These are phyloP conservation scores for Asterochloris erici DNA, from an alignment of 139 green algal genomes.

Conservation along the genomic window DNA sequence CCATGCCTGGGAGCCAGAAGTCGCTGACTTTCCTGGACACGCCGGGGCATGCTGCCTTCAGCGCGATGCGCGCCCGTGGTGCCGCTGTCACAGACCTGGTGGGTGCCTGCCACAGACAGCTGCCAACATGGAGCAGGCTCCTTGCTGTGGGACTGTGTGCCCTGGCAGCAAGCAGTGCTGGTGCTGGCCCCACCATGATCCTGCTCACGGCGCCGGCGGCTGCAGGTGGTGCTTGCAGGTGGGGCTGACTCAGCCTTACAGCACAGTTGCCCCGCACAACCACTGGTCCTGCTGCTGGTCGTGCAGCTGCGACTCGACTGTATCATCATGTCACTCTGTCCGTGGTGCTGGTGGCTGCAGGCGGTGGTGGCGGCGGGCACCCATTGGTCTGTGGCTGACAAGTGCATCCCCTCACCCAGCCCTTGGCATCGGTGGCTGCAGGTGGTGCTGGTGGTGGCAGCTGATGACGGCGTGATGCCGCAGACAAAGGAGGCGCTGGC, in stretches of 20 bases:
- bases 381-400: not conserved
- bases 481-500: conserved; percentile 75
- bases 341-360: not conserved
- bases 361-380: not conserved
- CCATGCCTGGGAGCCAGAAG: conserved; percentile 45
- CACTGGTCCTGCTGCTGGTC: no score
- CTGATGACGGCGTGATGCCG: conserved; percentile 90
- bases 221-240: no score
- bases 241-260: no score
- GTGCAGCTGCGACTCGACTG: no score
- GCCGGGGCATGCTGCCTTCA: conserved; percentile 90
- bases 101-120: not conserved
- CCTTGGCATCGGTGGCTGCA: not conserved
- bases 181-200: conserved; percentile 24
- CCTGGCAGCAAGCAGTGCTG: conserved; percentile 9
- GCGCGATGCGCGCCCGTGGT: conserved; percentile 80
- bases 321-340: no score
- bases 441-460: conserved; percentile 84
- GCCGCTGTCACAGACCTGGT: conserved; percentile 81
- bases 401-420: no score
- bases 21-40: conserved; percentile 92
- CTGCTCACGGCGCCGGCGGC: no score
- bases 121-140: not conserved
- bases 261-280: no score
- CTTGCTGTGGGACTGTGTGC: not conserved